phyloP scores from a whole-genome alignment of 305 asterid species.

The Solanum chacoense region DNA sequence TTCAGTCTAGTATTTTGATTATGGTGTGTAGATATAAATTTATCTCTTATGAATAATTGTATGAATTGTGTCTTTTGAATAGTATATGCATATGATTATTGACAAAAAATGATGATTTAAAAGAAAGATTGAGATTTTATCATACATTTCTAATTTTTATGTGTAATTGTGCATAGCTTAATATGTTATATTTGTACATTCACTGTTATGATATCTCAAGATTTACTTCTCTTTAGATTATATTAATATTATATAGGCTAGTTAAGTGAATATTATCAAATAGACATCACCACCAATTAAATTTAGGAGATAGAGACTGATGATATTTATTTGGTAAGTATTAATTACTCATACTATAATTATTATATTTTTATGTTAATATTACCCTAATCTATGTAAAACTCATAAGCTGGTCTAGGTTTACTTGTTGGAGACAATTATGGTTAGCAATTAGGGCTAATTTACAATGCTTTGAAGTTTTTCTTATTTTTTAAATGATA shows the following conservation, averaged over 20 bases:
- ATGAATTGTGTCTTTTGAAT: neutral
- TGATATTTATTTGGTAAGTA: too few species aligned
- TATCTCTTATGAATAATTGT: too few species aligned
- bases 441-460: too few species aligned
- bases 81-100: neutral
- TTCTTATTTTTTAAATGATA: too few species aligned
- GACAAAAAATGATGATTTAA: neutral
- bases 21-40: neutral
- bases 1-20: neutral
- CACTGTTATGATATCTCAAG: neutral
- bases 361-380: neutral
- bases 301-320: neutral
- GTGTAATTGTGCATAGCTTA: neutral
- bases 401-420: neutral
- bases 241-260: neutral
- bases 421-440: neutral
- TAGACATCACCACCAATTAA: neutral
- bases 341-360: neutral
- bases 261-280: neutral
- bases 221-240: neutral
- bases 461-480: too few species aligned
- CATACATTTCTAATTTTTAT: neutral
- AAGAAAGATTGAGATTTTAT: too few species aligned
- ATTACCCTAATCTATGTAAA: neutral
- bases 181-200: neutral